Evolutionary conservation across 805 yeast genomes (phyloP), one percentile per base, ranked within the genome.

Genomic region (Ogataea salicorniae): DNA sequence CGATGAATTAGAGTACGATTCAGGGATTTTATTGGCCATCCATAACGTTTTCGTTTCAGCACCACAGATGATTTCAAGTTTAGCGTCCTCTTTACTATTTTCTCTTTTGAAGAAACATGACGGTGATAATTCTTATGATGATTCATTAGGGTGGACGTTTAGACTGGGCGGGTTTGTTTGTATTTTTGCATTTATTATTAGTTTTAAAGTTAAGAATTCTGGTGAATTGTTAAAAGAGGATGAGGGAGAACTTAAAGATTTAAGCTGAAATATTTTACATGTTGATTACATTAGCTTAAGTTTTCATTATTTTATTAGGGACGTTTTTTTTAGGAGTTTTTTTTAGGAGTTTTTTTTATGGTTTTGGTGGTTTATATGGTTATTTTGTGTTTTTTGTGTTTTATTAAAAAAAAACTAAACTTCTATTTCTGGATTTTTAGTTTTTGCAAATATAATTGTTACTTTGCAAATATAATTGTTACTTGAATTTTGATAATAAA

Each of bases 1-100:
- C 46, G 69, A 70, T 40, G 54, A 62, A 22, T 66, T 74, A 48
- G 83, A 76, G 50, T 75, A 75, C 50, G 82, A 79, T 55, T 73
- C 83, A 3, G 84, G 84, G 0, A 68, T 79, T 3, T 69, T 79
- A 35, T 58, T 80, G 48, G 83, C 82, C 2, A 72, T 79, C 17
- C 83, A 79, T 57, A 79, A 80, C 56, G 75, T 79, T 31, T 79
- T 75, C 57, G 79, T 79, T 15, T 77, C 82, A 1, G 70, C 77
- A 3, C 84, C 84, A 0, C 84, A 79, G 58, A 77, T 78, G 56
- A 55, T 74, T 4, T 72, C 79, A 35, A 77, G 83, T 0, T 56
- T 79, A 33, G 64, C 73, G 35, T 71, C 79, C 31, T 73, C 79
- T 20, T 11, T 77, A 3, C 48, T 79, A 13, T 79, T 79, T 58